A percentile compares a stretch with the other conserved stretches of the same genome.
Conservation (phyloP, 148 eudicot species). For the Dysphania ambrosioides region DNA sequence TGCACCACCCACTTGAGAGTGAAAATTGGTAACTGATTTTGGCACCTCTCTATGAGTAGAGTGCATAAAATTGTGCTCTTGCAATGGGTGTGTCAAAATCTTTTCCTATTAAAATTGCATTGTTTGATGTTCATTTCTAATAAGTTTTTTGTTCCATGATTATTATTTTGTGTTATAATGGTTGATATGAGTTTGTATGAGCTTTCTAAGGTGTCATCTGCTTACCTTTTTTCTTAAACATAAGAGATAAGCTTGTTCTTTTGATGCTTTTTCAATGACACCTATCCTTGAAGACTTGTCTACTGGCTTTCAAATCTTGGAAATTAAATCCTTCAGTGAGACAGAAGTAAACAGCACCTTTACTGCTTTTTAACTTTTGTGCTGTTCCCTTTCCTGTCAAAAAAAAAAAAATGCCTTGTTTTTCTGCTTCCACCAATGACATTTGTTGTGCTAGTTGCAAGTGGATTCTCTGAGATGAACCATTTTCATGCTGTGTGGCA, state of each 20-base stretch:
- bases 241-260: not conserved
- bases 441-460: constrained; percentile 2
- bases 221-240: not conserved
- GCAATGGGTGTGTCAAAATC: too few relatives aligned
- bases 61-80: too few relatives aligned
- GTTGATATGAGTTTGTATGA: not conserved
- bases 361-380: not conserved
- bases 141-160: too few relatives aligned
- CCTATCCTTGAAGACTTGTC: not conserved
- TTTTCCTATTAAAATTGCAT: too few relatives aligned
- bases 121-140: not conserved
- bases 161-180: too few relatives aligned
- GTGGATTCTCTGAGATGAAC: constrained; percentile 5
- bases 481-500: constrained; percentile 31
- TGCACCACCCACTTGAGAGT: too few relatives aligned
- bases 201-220: not conserved
- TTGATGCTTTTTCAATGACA: not conserved
- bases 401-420: not conserved
- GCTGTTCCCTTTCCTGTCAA: too few relatives aligned
- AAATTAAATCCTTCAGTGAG: not conserved
- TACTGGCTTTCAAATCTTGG: not conserved
- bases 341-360: not conserved
- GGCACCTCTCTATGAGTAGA: too few relatives aligned
- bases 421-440: not conserved
- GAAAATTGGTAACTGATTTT: too few relatives aligned